Evolutionary conservation across 225 moss, liverwort and hornwort species (phyloP).

Genomic region (Asterella californica): DNA sequence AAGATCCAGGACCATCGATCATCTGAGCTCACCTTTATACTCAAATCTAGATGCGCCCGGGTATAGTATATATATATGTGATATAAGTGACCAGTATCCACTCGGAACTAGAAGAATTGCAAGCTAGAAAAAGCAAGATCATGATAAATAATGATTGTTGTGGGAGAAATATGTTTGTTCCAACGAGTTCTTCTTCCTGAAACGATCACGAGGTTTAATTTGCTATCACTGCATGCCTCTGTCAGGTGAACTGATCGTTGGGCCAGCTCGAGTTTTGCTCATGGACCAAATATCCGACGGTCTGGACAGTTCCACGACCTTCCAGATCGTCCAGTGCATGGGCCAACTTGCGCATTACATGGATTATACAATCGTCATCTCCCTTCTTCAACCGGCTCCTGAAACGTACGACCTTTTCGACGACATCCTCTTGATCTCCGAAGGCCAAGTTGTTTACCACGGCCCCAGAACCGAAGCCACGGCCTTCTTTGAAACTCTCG

Average conservation of each 20-base stretch:
- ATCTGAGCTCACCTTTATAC: no score
- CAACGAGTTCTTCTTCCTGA: no score
- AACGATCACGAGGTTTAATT: no score
- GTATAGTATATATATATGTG: no score
- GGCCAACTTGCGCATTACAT: slow-evolving; percentile 52
- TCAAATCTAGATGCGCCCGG: no score
- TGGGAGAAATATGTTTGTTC: no score
- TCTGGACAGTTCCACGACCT: slow-evolving; percentile 75
- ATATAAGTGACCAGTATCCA: no score
- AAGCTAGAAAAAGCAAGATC: no score
- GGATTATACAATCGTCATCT: slow-evolving; percentile 34
- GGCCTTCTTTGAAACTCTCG: slow-evolving; percentile 65
- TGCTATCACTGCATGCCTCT: not conserved
- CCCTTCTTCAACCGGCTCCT: slow-evolving; percentile 52
- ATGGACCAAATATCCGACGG: slow-evolving; percentile 87
- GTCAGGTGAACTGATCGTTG: slow-evolving; percentile 75
- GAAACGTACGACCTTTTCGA: slow-evolving; percentile 58
- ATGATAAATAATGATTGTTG: no score
- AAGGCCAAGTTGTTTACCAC: slow-evolving; percentile 62
- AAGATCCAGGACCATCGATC: no score
- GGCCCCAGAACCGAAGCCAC: slow-evolving; percentile 64
- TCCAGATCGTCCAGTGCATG: slow-evolving; percentile 61
- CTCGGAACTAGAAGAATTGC: no score
- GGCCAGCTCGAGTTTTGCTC: slow-evolving; percentile 65
- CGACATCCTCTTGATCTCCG: slow-evolving; percentile 61